Conservation (phyloP, 2,329 filamentous ascomycete species). For the Nemania sp. region DNA sequence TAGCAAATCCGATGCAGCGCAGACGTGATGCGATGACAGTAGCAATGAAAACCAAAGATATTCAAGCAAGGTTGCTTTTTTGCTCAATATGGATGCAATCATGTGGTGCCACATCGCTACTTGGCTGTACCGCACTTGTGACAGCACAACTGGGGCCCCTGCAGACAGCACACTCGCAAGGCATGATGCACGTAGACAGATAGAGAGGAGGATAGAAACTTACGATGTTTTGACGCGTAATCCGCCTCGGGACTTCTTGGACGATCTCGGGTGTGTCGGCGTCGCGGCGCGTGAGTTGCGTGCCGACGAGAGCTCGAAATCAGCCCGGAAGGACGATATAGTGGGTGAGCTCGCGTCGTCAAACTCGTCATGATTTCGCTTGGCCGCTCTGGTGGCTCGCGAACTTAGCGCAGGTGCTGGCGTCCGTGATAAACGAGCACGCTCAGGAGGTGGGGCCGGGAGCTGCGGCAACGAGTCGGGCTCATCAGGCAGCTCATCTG, state of each 20-base stretch:
- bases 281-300: slow-evolving; percentile 64
- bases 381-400: slow-evolving; percentile 44
- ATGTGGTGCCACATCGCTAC: slow-evolving; percentile 43
- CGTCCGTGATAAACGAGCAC: slow-evolving; percentile 36
- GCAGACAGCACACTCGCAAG: slow-evolving; percentile 35
- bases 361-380: slow-evolving; percentile 59
- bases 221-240: slow-evolving; percentile 72
- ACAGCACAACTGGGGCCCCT: slow-evolving; percentile 35
- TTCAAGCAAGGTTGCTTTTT: slow-evolving; percentile 25
- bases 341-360: slow-evolving; percentile 60
- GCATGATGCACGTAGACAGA: slow-evolving; percentile 18
- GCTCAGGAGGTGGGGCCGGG: slow-evolving; percentile 32
- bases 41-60: slow-evolving; percentile 16
- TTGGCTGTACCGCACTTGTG: slow-evolving; percentile 37
- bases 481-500: slow-evolving; percentile 31
- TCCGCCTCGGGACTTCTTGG: slow-evolving; percentile 65
- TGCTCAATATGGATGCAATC: slow-evolving; percentile 34
- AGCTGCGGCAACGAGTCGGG: slow-evolving; percentile 33
- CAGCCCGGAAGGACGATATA: slow-evolving; percentile 53
- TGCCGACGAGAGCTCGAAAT: slow-evolving; percentile 51
- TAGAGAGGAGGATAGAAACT: slow-evolving; percentile 45
- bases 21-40: slow-evolving; percentile 4
- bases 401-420: slow-evolving; percentile 38
- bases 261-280: slow-evolving; percentile 57
- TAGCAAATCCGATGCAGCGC: slow-evolving; percentile 28